Evolutionary conservation across 2,329 filamentous ascomycete species (phyloP), one percentile per base, ranked within the genome.

Genomic region (Pyrenochaeta sp.): DNA sequence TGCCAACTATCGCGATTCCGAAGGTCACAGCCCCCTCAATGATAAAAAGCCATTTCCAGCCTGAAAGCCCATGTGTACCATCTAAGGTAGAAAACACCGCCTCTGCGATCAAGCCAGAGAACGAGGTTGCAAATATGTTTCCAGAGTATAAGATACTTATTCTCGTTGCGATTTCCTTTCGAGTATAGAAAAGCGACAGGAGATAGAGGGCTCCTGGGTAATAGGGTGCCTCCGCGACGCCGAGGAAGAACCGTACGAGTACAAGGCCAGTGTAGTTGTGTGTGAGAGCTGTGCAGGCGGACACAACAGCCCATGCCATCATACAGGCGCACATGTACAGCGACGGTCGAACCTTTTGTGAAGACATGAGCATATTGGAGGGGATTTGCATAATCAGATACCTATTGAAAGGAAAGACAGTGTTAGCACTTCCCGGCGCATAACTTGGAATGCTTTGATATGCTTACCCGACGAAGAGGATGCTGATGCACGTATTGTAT

Each of bases 101-200:
- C 15, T 55, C 60, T 3, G 63, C 61, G 33, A 64, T 62, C 2
- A 64, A 45, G 4, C 61, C 58, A 10, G 54, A 53, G 31, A 64
- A 64, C 0, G 58, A 45, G 17, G 50, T 47, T 2, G 58, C 61
- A 32, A 64, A 56, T 18, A 60, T 62, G 21, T 55, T 61, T 32
- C 48, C 61, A 42, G 44, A 30, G 23, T 60, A 60, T 10, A 62
- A 39, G 11, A 60, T 62, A 0, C 49, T 47, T 0, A 64, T 47
- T 3, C 58, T 39, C 1, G 66, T 63, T 5, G 69, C 69, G 40
- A 75, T 61, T 51, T 77, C 72, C 39, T 82, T 81, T 45, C 85
- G 80, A 1, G 85, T 88, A 67, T 89, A 89, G 81, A 85, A 89
- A 56, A 86, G 82, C 0, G 83, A 85, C 27, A 88, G 77, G 36